A percentile compares a stretch with the other conserved stretches of the same genome.
These are phyloP conservation scores for Phytophthora megakarya DNA, from an alignment of 352 stramenopile species.

Conservation along the genomic window DNA sequence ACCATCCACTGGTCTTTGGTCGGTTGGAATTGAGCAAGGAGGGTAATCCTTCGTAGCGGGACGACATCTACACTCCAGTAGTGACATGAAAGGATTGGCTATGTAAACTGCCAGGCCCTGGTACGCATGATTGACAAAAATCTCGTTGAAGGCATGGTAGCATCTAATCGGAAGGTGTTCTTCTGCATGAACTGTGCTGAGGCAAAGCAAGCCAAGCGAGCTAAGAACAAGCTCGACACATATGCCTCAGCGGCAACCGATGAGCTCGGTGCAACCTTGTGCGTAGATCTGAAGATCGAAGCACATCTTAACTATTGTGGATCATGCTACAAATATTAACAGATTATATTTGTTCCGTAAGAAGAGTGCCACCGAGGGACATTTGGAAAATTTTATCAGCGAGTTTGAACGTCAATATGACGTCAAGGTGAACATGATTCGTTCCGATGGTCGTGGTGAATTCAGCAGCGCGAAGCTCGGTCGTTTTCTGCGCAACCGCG, in stretches of 20 bases:
- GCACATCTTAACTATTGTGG: slow-evolving; percentile 16
- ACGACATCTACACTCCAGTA: too few relatives aligned
- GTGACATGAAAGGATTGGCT: not conserved
- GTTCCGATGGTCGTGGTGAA: slow-evolving; percentile 7
- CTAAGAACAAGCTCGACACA: too few relatives aligned
- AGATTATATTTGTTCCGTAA: slow-evolving; percentile 3
- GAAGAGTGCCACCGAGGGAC: slow-evolving; percentile 2
- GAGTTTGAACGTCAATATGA: slow-evolving; percentile 8
- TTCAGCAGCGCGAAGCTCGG: slow-evolving; percentile 2
- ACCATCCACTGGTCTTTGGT: not conserved
- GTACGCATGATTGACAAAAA: slow-evolving; percentile 8
- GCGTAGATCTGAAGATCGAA: too few relatives aligned
- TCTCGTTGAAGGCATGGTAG: not conserved
- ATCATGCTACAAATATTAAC: slow-evolving; percentile 12
- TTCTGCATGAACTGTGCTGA: too few relatives aligned
- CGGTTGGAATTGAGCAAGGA: not conserved
- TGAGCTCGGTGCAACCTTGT: too few relatives aligned
- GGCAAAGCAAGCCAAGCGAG: too few relatives aligned
- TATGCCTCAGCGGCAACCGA: too few relatives aligned
- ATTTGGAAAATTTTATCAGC: slow-evolving; percentile 1
- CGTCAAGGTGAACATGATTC: not conserved
- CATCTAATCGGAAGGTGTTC: too few relatives aligned
- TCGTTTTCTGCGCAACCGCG: slow-evolving; percentile 10
- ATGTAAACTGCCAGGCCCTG: slow-evolving; percentile 15
- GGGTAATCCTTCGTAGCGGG: too few relatives aligned